A percentile compares a stretch with the other conserved stretches of the same genome.
Evolutionary conservation across 2,329 filamentous ascomycete genomes (phyloP).

Genomic region (Emericellopsis cladophorae): DNA sequence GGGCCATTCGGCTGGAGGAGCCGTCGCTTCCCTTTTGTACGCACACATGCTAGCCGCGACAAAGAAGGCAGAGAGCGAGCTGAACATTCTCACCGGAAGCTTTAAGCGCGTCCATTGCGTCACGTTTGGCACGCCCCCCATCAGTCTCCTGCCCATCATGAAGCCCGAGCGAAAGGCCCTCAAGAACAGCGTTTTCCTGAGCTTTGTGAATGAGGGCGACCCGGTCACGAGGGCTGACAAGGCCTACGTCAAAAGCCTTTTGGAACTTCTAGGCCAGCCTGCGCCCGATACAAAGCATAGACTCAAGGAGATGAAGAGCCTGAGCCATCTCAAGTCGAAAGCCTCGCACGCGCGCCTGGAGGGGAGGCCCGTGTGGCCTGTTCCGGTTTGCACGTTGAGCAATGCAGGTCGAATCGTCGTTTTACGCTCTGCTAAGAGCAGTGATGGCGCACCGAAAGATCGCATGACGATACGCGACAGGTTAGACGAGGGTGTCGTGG

Average conservation of each 20-base stretch:
- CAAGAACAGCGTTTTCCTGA: constrained; percentile 61
- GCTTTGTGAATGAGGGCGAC: constrained; percentile 78
- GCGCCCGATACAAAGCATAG: constrained; percentile 22
- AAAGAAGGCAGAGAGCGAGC: constrained; percentile 46
- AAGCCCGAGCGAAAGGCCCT: constrained; percentile 38
- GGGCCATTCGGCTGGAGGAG: constrained; percentile 77
- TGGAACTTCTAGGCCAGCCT: constrained; percentile 57
- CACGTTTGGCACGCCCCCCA: constrained; percentile 73
- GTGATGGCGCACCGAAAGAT: constrained; percentile 29
- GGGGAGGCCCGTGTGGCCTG: constrained; percentile 43
- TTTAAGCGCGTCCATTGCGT: constrained; percentile 77
- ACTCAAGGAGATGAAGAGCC: constrained; percentile 1
- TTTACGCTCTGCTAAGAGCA: constrained; percentile 37
- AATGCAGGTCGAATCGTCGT: constrained; percentile 59
- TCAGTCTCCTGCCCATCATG: constrained; percentile 56
- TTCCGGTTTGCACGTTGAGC: constrained; percentile 54
- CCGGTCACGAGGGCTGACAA: constrained; percentile 68
- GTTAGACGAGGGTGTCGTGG: constrained; percentile 49
- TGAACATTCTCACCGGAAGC: constrained; percentile 53
- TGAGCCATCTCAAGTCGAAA: not conserved
- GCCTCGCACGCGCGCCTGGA: not conserved
- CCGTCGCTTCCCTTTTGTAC: constrained; percentile 69
- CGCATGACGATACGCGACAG: constrained; percentile 35
- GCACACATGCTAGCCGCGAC: constrained; percentile 62
- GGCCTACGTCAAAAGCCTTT: constrained; percentile 57